Evolutionary conservation across 805 yeast genomes (phyloP).

Genomic region (Yamadazyma olivae): DNA sequence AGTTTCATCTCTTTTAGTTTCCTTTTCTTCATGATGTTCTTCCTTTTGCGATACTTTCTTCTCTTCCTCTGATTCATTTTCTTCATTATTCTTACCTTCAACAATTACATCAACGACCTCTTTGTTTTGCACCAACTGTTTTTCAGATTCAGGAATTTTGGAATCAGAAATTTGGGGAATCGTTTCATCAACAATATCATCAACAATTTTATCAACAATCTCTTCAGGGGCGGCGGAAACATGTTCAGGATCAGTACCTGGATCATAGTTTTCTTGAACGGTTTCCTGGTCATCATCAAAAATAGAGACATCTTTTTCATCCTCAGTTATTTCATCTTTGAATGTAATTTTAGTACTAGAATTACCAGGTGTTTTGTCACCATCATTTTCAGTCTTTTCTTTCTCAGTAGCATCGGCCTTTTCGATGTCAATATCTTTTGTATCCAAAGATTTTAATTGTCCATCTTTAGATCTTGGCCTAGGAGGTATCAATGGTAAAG

Average conservation of each 20-base stretch:
- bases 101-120: too few relatives aligned
- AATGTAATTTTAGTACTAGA: constrained; percentile 25
- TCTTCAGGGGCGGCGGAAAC: neutral
- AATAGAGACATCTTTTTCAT: constrained; percentile 20
- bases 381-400: constrained; percentile 17
- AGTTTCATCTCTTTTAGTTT: neutral
- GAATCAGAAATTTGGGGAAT: neutral
- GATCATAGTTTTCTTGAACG: too few relatives aligned
- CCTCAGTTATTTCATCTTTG: constrained; percentile 22
- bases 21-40: too few relatives aligned
- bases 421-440: neutral
- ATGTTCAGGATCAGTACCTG: neutral
- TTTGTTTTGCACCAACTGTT: neutral
- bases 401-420: neutral
- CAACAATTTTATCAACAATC: neutral
- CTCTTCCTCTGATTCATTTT: neutral
- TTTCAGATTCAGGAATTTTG: neutral
- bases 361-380: constrained; percentile 32
- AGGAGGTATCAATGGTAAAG: constrained; percentile 8
- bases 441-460: neutral
- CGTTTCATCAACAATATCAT: neutral
- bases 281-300: constrained; percentile 33
- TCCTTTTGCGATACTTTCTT: too few relatives aligned
- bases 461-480: constrained; percentile 1
- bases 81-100: neutral